Conservation (phyloP, 2,329 filamentous ascomycete genomes). For the Xylaria sp. region DNA sequence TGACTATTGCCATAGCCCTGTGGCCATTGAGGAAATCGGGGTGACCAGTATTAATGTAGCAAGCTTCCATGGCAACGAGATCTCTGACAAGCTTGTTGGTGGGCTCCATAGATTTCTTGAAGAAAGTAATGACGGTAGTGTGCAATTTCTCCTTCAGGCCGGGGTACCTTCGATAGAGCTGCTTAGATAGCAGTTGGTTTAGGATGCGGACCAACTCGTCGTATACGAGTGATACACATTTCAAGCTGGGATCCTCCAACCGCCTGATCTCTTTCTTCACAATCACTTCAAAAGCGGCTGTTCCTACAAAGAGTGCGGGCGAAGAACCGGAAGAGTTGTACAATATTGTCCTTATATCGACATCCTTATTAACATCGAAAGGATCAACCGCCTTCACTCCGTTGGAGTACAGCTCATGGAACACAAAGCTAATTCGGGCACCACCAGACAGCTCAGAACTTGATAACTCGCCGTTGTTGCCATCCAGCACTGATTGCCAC, state of each 20-base stretch:
- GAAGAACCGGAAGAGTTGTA: constrained; percentile 99
- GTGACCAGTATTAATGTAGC: constrained; percentile 98
- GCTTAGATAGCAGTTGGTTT: constrained; percentile 86
- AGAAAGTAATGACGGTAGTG: constrained; percentile 89
- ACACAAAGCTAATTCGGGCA: constrained; percentile 98
- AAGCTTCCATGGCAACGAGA: constrained; percentile 93
- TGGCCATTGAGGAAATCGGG: constrained; percentile 98
- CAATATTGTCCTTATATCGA: constrained; percentile 94
- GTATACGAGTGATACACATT: constrained; percentile 97
- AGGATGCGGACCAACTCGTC: constrained; percentile 97
- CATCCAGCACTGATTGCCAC: constrained; percentile 94
- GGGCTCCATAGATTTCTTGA: constrained; percentile 98
- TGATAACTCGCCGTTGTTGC: constrained; percentile 95
- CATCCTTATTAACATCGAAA: constrained; percentile 96
- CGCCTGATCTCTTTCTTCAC: constrained; percentile 99
- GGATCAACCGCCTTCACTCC: constrained; percentile 98
- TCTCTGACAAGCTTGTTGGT: constrained; percentile 97
- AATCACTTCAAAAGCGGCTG: constrained; percentile 97
- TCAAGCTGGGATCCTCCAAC: constrained; percentile 93
- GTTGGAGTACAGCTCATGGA: constrained; percentile 98
- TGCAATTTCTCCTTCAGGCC: constrained; percentile 96
- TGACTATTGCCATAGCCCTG: constrained; percentile 96
- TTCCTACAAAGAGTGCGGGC: constrained; percentile 95
- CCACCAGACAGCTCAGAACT: constrained; percentile 94
- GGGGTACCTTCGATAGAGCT: constrained; percentile 93